phyloP scores from a whole-genome alignment of 2,329 filamentous ascomycete genomes.

The Fusarium incarnatum region DNA sequence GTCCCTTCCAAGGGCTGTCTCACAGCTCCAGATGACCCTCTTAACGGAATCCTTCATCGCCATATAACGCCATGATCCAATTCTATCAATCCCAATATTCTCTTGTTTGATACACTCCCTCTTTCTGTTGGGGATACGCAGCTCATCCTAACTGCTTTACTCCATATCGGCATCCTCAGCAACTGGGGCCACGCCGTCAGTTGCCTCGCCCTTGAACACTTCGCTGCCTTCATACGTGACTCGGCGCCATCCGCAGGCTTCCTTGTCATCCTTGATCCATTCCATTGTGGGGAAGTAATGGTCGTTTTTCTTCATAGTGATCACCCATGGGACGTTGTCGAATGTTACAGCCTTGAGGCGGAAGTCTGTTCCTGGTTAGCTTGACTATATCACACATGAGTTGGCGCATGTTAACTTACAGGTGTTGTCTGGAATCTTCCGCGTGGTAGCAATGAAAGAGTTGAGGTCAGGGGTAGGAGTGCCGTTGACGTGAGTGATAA shows the following conservation, averaged over 20 bases:
- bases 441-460: slow-evolving; percentile 82
- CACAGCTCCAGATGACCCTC: slow-evolving; percentile 51
- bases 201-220: slow-evolving; percentile 65
- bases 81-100: slow-evolving; percentile 21
- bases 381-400: neutral
- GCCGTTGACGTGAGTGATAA: slow-evolving; percentile 96
- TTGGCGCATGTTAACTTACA: slow-evolving; percentile 64
- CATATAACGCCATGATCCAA: slow-evolving; percentile 52
- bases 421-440: slow-evolving; percentile 93
- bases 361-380: slow-evolving; percentile 74
- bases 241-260: slow-evolving; percentile 71
- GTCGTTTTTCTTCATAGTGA: slow-evolving; percentile 99
- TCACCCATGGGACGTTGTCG: slow-evolving; percentile 98
- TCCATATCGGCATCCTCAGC: slow-evolving; percentile 60
- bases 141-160: slow-evolving; percentile 36
- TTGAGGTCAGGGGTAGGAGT: slow-evolving; percentile 84
- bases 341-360: slow-evolving; percentile 97
- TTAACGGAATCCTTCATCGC: slow-evolving; percentile 52
- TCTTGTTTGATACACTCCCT: slow-evolving; percentile 33
- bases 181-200: slow-evolving; percentile 59
- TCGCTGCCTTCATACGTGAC: slow-evolving; percentile 70
- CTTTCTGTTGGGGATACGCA: neutral
- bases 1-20: slow-evolving; percentile 23
- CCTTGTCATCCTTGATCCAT: slow-evolving; percentile 72
- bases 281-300: slow-evolving; percentile 87